Percentiles rank a stretch among this genome's conserved stretches.
phyloP scores from a whole-genome alignment of 2,329 filamentous ascomycete genomes.

The Dendryphion nanum region DNA sequence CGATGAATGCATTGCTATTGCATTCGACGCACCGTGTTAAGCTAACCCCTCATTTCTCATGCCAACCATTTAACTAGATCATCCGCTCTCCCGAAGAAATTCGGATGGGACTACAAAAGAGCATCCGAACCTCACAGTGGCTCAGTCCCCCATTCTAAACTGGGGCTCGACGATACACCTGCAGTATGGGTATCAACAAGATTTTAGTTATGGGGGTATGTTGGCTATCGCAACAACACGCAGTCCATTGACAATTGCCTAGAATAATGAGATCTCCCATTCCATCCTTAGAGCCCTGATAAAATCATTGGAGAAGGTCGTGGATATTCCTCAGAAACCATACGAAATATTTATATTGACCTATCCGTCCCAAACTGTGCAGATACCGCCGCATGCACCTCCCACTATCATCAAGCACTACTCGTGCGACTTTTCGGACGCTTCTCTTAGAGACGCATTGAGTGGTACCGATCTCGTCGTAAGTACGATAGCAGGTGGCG shows the following conservation, averaged over 20 bases:
- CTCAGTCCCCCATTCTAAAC: too few relatives aligned
- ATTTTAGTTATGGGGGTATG: conserved; percentile 27
- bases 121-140: too few relatives aligned
- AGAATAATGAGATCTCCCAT: conserved; percentile 25
- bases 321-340: conserved; percentile 6
- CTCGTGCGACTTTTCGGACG: conserved; percentile 28
- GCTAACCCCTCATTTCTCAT: conserved; percentile 8
- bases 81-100: conserved; percentile 27
- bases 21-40: conserved; percentile 5
- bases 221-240: too few relatives aligned
- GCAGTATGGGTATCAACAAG: conserved; percentile 12
- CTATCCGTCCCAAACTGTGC: conserved; percentile 19
- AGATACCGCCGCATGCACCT: conserved; percentile 14
- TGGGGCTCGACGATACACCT: too few relatives aligned
- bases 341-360: conserved; percentile 22
- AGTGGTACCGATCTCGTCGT: conserved; percentile 40
- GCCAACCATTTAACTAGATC: conserved; percentile 10
- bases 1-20: conserved; percentile 5
- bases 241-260: conserved; percentile 7
- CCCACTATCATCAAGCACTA: conserved; percentile 14
- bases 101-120: too few relatives aligned
- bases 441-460: conserved; percentile 32
- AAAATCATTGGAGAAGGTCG: conserved; percentile 1
- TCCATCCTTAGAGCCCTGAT: conserved; percentile 24
- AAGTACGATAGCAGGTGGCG: conserved; percentile 27